Evolutionary conservation across 352 stramenopile species (phyloP), one percentile per base, ranked within the genome.

Genomic region (Phytophthora brassicae): DNA sequence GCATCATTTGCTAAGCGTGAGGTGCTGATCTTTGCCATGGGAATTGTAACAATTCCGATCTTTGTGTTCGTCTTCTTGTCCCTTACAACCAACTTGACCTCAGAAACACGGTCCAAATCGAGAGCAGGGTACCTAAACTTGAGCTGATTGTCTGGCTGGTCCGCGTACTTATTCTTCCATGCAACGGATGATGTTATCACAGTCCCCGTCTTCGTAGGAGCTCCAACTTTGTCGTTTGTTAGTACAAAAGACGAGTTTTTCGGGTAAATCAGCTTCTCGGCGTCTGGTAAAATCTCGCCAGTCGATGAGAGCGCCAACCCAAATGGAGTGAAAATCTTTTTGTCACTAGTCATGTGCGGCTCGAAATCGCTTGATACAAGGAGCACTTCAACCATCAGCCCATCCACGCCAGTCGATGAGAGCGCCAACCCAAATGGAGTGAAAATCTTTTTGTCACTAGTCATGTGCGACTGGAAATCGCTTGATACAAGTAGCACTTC

Each of bases 311-410:
- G 50, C 4, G 66, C 44, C 6, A 84, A 22, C 2, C 72, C 74
- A 36, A 88, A 85, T 2, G 74, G 72, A 1, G 74, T 85, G 29
- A 23, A 66, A 2, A 62, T 29, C 1, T 54, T 55, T 11, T 67
- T 49, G 24, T 73, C 68, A 4, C 23, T 46, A 4, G 58, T 28
- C 7, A 58, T 35, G 14, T 77, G 62, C 0, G 48, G 19, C 19
- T 70, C 42, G 35, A 81, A 84, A 41, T 90, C 81, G 26, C 72
- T 71, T 11, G 81, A 90, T 17, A 81, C 24, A 1, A 90, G 62
- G 24, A 76, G 24, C 11, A 90, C 50, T 47, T 88, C 66, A 1
- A 79, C 76, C 2, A 51, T 36, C 9, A 90, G 60, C 8, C 73
- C 57, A 3, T 46, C 60, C n/a, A n/a, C n/a, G n/a, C n/a, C n/a